phyloP scores from a whole-genome alignment of 208 protist species.

The Leishmania major region DNA sequence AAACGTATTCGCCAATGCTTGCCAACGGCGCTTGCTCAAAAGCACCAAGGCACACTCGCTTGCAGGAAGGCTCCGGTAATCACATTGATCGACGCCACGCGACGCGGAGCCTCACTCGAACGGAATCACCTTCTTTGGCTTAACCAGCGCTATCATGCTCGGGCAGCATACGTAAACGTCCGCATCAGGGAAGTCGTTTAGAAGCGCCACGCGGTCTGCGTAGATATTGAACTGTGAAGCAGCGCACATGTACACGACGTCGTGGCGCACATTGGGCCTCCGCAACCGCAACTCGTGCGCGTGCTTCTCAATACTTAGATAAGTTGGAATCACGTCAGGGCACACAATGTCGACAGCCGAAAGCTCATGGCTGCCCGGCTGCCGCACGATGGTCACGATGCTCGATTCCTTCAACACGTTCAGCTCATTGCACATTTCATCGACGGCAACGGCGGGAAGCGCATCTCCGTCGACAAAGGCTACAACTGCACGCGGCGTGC shows the following conservation, averaged over 20 bases:
- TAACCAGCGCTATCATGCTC: conserved; percentile 55
- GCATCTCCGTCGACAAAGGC: conserved; percentile 84
- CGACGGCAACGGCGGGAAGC: conserved; percentile 47
- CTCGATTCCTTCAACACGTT: conserved; percentile 51
- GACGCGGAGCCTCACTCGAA: conserved; percentile 9
- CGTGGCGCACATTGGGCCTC: conserved; percentile 49
- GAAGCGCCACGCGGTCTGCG: conserved; percentile 39
- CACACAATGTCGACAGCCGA: conserved; percentile 49
- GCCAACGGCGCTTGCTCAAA: not conserved
- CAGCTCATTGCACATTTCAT: conserved; percentile 66
- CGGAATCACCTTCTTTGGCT: conserved; percentile 51
- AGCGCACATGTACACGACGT: conserved; percentile 86
- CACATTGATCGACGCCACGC: not conserved
- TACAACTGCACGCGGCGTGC: conserved; percentile 36
- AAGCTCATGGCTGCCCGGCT: conserved; percentile 36
- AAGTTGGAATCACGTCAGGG: conserved; percentile 58
- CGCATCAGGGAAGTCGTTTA: conserved; percentile 71
- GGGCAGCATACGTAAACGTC: conserved; percentile 88
- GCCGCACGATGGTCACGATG: conserved; percentile 55
- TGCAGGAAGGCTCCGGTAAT: not conserved
- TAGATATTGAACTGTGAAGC: conserved; percentile 59
- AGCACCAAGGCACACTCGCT: not conserved
- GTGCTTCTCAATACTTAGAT: conserved; percentile 59
- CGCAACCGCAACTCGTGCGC: conserved; percentile 51
- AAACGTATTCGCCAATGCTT: not conserved